Base-by-base conservation (phyloP, 1,139 yeast species). In the Groenewaldozyma auringiensis region DNA sequence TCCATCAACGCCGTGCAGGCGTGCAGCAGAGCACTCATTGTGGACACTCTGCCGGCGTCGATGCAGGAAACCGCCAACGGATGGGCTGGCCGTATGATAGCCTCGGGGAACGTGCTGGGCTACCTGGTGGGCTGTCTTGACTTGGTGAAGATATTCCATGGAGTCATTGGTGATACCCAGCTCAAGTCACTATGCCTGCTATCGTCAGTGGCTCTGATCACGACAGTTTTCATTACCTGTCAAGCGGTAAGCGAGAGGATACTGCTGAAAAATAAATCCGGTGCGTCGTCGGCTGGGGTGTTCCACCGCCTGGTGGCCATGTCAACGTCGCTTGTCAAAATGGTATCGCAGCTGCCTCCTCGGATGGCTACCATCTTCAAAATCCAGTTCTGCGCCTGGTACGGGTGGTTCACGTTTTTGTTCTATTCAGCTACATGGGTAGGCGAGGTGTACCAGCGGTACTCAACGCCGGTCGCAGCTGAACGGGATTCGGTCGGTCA, bases 1-100 rank as follows among this genome's bases (percentile, higher is more conserved):
- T 71, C 81, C 2, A 73, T 78, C 41, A 75, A 76, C 49, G 71
- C 74, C 2, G 79, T 78, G 39, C 82, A 78, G 54, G 80, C 83
- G 0, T 70, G 79, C n/a, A 65, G 77, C 13, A 64, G 83, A 13
- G 81, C 83, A 0, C 65, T 77, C 27, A 76, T 78, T 38, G 80
- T 78, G 21, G 83, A 78, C 53, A 70, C 74, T 44, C 72, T 77
- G 8, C 76, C 81, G 1, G 63, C 74, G 1, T 59, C 66, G 22
- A 78, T 75, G 50, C 83, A 78, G 50, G 76, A 74, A 47, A 54
- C 63, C 3, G 81, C 83, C 17, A 80, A 80, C 55, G 86, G 85
- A 1, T 79, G 84, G 85, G 87, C 86, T 0, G 83, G 86, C 2
- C 62, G 85, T 41, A 75, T 81, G 73, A 77, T 81, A 47, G 79